A percentile compares a stretch with the other conserved stretches of the same genome.
phyloP scores from a whole-genome alignment of 371 early-diverging fungal species.

The Quaeritorhiza haematococci region DNA sequence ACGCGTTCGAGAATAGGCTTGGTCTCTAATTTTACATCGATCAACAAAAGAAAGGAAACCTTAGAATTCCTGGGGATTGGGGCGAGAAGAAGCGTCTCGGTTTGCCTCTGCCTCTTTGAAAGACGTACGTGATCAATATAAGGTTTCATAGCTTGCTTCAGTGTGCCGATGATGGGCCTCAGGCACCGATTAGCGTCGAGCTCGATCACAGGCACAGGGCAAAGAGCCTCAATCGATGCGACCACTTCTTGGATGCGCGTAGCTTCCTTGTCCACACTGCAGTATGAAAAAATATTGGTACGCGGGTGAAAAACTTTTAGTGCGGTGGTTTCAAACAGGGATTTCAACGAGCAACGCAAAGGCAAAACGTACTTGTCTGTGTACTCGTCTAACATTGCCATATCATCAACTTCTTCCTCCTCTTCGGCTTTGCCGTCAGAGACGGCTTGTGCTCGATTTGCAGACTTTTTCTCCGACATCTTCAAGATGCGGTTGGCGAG shows the following conservation, averaged over 20 bases:
- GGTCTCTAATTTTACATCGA: slow-evolving; percentile 21
- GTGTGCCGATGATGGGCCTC: slow-evolving; percentile 25
- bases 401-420: slow-evolving; percentile 5
- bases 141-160: slow-evolving; percentile 11
- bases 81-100: slow-evolving; percentile 3
- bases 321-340: background rate
- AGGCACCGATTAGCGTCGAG: slow-evolving; percentile 27
- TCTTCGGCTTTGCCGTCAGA: background rate
- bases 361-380: background rate
- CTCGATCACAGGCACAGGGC: slow-evolving; percentile 26
- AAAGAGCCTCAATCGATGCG: slow-evolving; percentile 18
- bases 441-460: slow-evolving; percentile 2
- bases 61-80: background rate
- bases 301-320: background rate
- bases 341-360: background rate
- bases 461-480: background rate
- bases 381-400: background rate
- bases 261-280: slow-evolving; percentile 34
- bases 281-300: background rate
- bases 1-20: slow-evolving; percentile 30
- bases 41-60: background rate
- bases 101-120: too few relatives aligned
- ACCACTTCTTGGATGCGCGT: slow-evolving; percentile 24
- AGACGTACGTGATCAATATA: slow-evolving; percentile 30
- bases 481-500: slow-evolving; percentile 28